Base-by-base conservation (phyloP, 2,329 filamentous ascomycete species). In the Gnomoniopsis sp. region DNA sequence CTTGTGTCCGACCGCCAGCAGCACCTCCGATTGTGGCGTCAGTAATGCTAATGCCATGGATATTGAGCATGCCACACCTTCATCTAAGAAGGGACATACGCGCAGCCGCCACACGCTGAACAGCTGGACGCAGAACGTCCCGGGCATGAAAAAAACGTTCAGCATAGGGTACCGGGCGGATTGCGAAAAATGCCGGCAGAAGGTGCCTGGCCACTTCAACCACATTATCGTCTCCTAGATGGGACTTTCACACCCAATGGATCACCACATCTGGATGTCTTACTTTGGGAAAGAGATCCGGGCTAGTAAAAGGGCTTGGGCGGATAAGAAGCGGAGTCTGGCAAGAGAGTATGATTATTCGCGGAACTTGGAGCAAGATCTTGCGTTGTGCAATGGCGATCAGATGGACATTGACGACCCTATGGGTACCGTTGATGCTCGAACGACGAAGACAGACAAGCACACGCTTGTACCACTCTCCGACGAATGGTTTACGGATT, bases 111-210 rank as follows among this genome's bases (percentile, higher is more conserved):
- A 86, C 65, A 86, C 83, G 0, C 71, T 86, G 57, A 84, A 84
- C 67, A 79, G 77, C 57, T 86, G 83, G 83, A 86, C 83, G 2
- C 76, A 78, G 67, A 81, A 85, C 61, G 57, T 61, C 21, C 82
- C 83, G 0, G 83, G 83, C 64, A 85, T 85, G 81, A 89, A 88
- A 73, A 84, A 83, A 70, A 85, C 82, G 62, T 88, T 92, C 70
- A 89, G 88, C 66, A 91, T 92, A 84, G 89, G 89, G 53, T 92
- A 88, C 74, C 79, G 89, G 63, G 81, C 86, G 14, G 89, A 91
- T 71, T 93, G 89, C 69, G 88, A 91, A 62, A 91, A 91, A 72
- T 93, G 89, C 73, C 82, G 81, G 48, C 79, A 83, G 69, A 89
- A 87, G 69, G 87, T 91, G 8, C 89, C 89, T 0, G 89, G 89